phyloP scores from a whole-genome alignment of 83 land plant species.

The Isoetes engelmannii region DNA sequence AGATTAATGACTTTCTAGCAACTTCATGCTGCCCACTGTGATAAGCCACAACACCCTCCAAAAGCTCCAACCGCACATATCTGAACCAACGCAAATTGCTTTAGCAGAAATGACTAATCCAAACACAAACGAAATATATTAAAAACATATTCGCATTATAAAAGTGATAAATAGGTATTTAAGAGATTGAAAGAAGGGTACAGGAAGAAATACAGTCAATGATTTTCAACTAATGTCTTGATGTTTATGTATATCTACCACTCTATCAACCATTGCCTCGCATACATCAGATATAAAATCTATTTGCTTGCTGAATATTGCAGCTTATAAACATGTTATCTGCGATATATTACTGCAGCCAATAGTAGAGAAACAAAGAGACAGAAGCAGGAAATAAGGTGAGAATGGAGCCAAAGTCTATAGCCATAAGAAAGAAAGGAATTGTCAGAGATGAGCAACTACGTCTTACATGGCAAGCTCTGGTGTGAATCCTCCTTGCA shows the following conservation, averaged over 20 bases:
- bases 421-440: too few relatives aligned
- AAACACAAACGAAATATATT: not conserved
- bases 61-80: constrained; percentile 76
- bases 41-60: constrained; percentile 89
- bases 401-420: too few relatives aligned
- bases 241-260: too few relatives aligned
- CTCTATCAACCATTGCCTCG: too few relatives aligned
- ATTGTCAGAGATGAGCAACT: too few relatives aligned
- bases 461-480: constrained; percentile 70
- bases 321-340: too few relatives aligned
- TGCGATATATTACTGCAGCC: too few relatives aligned
- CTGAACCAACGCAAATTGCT: constrained; percentile 26
- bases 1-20: constrained; percentile 41
- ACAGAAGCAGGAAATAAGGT: too few relatives aligned
- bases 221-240: too few relatives aligned
- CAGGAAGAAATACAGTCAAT: not conserved
- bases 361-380: too few relatives aligned
- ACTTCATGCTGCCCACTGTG: constrained; percentile 57
- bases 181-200: not conserved
- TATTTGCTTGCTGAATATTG: too few relatives aligned
- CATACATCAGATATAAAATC: too few relatives aligned
- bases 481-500: constrained; percentile 70
- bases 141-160: not conserved
- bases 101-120: not conserved
- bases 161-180: not conserved